Base-by-base conservation (phyloP, 768 basidiomycete genomes). In the Coprinopsis marcescibilis region DNA sequence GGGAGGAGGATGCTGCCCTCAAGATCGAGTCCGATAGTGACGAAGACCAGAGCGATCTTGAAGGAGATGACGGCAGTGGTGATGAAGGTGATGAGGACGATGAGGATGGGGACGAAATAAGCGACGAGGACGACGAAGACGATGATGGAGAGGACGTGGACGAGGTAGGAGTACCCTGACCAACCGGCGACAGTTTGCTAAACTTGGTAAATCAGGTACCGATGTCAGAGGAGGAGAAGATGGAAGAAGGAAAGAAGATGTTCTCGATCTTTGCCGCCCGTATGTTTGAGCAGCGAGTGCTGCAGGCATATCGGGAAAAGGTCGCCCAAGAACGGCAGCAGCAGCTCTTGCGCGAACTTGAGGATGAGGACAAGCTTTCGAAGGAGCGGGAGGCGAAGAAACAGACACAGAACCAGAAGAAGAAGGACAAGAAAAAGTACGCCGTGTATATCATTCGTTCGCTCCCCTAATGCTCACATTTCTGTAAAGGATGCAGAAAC, bases 231-330 rank as follows among this genome's bases (percentile, higher is more conserved):
- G 89, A 91, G 65, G 90, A 97, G 68, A 94, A 95, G 68, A 94
- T 95, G 87, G 95, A 97, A 66, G 96, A 98, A 68, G 96, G 96
- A 55, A 92, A 94, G 65, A 81, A 90, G 42, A 99, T 99, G 96
- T 99, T 99, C 72, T 93, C 92, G 54, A 96, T 99, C 66, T 99
- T 99, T 58, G 96, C 96, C 13, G 96, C 96, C 34, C 82, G 96
- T 45, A 96, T 98, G 94, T 98, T 99, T 64, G 96, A 99, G 69
- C 95, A 97, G 66, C 84, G 96, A 19, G 96, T 98, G 30, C 80
- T 96, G 45, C 87, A 92, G 58, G 92, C 95, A 12, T 98, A 95
- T 60, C 86, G 95, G 29, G 95, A 98, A 69, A 85, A 89, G 65
- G 90, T 98, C 14, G 95, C 96, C 11, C 91, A 95, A 61, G 94